Percentiles rank a stretch among this genome's conserved stretches.
Conservation (phyloP, 495 filamentous ascomycete genomes). For the Friedmanniomyces endolithicus region DNA sequence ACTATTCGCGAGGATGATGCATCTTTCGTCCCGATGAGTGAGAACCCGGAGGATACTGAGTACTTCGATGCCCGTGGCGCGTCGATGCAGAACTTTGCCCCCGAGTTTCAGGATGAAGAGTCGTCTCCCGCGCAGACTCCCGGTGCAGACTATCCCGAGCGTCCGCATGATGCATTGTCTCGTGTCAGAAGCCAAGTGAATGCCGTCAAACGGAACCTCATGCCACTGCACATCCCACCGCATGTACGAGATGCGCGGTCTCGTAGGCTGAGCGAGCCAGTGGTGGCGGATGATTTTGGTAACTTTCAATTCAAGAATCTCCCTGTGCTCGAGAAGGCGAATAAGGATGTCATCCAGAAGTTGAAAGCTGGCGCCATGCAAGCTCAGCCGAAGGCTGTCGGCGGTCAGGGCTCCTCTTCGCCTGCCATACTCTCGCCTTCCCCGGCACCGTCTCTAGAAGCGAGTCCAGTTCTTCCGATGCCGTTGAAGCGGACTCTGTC, state of each 20-base stretch:
- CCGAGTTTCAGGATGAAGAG: slow-evolving; percentile 83
- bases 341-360: slow-evolving; percentile 96
- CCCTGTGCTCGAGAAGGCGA: slow-evolving; percentile 91
- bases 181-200: slow-evolving; percentile 79
- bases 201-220: slow-evolving; percentile 69
- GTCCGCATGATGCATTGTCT: slow-evolving; percentile 89
- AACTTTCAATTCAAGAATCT: slow-evolving; percentile 95
- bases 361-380: slow-evolving; percentile 65
- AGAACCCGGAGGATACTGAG: slow-evolving; percentile 94
- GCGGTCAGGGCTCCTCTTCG: background rate
- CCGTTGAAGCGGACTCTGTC: slow-evolving; percentile 77
- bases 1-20: slow-evolving; percentile 83
- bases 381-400: slow-evolving; percentile 27
- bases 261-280: slow-evolving; percentile 80
- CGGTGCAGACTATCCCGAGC: slow-evolving; percentile 58
- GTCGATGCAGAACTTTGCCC: slow-evolving; percentile 73
- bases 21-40: slow-evolving; percentile 82
- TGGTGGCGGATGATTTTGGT: slow-evolving; percentile 83
- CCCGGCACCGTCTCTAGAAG: slow-evolving; percentile 58
- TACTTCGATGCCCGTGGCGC: slow-evolving; percentile 93
- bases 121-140: slow-evolving; percentile 55
- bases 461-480: slow-evolving; percentile 68
- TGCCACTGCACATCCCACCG: slow-evolving; percentile 90
- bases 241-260: slow-evolving; percentile 85
- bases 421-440: slow-evolving; percentile 32